phyloP scores from a whole-genome alignment of 306 rosid species.

The Biancaea sappan region DNA sequence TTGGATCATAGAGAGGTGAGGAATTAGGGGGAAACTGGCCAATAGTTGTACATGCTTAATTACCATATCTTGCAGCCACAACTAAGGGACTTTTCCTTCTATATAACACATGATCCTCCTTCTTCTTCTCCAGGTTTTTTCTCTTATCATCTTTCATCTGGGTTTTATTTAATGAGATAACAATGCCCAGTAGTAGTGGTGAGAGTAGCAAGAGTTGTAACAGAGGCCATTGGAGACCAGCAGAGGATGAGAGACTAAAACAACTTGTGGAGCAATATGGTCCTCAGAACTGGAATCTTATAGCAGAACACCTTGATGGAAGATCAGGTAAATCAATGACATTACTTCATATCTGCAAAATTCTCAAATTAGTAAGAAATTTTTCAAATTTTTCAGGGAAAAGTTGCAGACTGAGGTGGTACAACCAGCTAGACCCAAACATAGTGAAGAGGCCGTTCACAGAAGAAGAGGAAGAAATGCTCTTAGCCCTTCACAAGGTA shows the following conservation, averaged over 20 bases:
- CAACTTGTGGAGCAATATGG: slow-evolving; percentile 54
- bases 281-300: slow-evolving; percentile 67
- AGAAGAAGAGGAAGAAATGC: slow-evolving; percentile 56
- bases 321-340: slow-evolving; percentile 51
- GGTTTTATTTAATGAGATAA: slow-evolving; percentile 28
- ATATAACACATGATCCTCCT: slow-evolving; percentile 16
- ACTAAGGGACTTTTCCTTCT: slow-evolving; percentile 47
- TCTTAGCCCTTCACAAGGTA: slow-evolving; percentile 49
- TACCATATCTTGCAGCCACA: slow-evolving; percentile 37
- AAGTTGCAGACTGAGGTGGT: slow-evolving; percentile 77
- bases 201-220: slow-evolving; percentile 42
- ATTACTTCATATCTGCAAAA: not conserved
- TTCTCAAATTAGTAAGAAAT: slow-evolving; percentile 14
- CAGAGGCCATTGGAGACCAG: slow-evolving; percentile 68
- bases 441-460: slow-evolving; percentile 57
- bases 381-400: slow-evolving; percentile 43
- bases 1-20: not conserved
- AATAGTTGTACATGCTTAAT: not conserved
- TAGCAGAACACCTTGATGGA: slow-evolving; percentile 57
- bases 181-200: slow-evolving; percentile 35
- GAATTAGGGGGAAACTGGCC: not conserved
- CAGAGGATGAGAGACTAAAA: slow-evolving; percentile 55
- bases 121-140: not conserved
- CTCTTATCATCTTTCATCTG: not conserved
- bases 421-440: slow-evolving; percentile 68